phyloP scores from a whole-genome alignment of 2,329 filamentous ascomycete genomes.

The Geoglossum cookeanum region DNA sequence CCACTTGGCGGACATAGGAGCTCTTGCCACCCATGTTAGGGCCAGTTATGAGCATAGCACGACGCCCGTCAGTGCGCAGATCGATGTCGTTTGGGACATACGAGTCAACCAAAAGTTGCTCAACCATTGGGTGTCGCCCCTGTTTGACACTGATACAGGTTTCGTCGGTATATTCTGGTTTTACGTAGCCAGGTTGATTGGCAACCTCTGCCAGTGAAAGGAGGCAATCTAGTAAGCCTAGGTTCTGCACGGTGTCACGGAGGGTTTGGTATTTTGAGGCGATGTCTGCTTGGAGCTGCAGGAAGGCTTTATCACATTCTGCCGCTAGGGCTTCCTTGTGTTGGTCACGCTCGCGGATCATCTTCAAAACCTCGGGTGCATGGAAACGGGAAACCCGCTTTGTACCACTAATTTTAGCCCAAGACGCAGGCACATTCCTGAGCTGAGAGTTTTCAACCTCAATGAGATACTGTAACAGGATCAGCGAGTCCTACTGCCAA shows the following conservation, averaged over 20 bases:
- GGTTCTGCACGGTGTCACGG: conserved; percentile 68
- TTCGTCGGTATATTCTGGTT: conserved; percentile 47
- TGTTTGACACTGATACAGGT: conserved; percentile 50
- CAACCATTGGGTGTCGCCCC: conserved; percentile 88
- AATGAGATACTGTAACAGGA: conserved; percentile 50
- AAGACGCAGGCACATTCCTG: conserved; percentile 79
- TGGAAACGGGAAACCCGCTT: conserved; percentile 88
- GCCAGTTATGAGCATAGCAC: conserved; percentile 77
- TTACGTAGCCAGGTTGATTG: conserved; percentile 68
- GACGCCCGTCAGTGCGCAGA: conserved; percentile 43
- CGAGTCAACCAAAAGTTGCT: conserved; percentile 63
- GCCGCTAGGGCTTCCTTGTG: conserved; percentile 85
- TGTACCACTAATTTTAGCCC: conserved; percentile 86
- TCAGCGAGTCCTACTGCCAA: neutral
- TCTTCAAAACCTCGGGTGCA: conserved; percentile 68
- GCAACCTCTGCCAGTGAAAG: conserved; percentile 73
- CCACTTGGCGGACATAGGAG: conserved; percentile 86
- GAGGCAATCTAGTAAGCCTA: conserved; percentile 78
- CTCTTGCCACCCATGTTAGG: conserved; percentile 99
- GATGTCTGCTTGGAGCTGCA: conserved; percentile 50
- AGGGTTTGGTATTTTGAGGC: conserved; percentile 73
- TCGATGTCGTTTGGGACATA: conserved; percentile 84
- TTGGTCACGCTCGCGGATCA: conserved; percentile 77
- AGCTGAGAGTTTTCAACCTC: conserved; percentile 72
- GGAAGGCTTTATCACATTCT: conserved; percentile 74